phyloP scores from a whole-genome alignment of 441 rosid genomes.

The Iberis amara region DNA sequence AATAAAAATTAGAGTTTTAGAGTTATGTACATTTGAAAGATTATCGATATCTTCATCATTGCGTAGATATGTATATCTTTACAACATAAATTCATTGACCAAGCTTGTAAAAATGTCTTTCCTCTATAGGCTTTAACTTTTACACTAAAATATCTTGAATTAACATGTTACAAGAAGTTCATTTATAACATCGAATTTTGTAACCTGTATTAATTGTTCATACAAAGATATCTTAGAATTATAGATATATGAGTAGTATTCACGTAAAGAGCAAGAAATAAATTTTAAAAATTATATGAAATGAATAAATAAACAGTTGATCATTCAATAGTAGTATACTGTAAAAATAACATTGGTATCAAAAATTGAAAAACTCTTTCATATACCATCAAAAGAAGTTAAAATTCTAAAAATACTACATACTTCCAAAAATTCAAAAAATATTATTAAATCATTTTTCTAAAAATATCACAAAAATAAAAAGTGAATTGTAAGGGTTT shows the following conservation, averaged over 20 bases:
- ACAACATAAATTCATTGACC: slow-evolving; percentile 1
- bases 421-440: no score
- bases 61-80: slow-evolving; percentile 3
- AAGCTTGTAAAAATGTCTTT: slow-evolving; percentile 12
- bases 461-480: no score
- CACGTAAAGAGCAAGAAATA: slow-evolving; percentile 27
- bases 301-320: slow-evolving; percentile 22
- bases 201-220: slow-evolving; percentile 31
- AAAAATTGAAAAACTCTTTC: background rate
- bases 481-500: no score
- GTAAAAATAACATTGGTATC: slow-evolving; percentile 21
- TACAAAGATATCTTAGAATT: slow-evolving; percentile 24
- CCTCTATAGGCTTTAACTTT: slow-evolving; percentile 19
- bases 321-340: slow-evolving; percentile 20
- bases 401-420: no score
- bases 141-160: slow-evolving; percentile 23
- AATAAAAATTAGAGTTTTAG: slow-evolving; percentile 13
- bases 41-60: slow-evolving; percentile 22
- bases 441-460: no score
- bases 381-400: no score
- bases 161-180: slow-evolving; percentile 20
- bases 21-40: slow-evolving; percentile 23
- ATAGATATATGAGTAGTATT: slow-evolving; percentile 22
- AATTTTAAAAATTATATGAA: background rate
- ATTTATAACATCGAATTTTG: slow-evolving; percentile 33